phyloP scores from a whole-genome alignment of 345 rosid species.

The Boechera stricta region DNA sequence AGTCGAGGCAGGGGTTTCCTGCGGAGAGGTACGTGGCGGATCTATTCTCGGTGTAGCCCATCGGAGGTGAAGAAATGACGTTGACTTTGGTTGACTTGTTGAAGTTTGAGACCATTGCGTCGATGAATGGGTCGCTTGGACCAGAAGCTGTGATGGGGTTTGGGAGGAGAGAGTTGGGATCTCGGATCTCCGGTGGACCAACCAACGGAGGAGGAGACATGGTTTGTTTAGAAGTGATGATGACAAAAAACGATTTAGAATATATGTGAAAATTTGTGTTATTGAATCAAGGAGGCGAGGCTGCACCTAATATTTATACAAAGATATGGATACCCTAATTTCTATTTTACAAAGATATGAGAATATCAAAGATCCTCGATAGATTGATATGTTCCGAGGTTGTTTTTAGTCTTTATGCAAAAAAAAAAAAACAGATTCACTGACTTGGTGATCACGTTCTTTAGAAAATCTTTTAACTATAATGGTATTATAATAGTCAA shows the following conservation, averaged over 20 bases:
- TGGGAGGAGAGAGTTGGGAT: constrained; percentile 7
- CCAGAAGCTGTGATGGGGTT: constrained; percentile 1
- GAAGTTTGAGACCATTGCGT: constrained; percentile 51
- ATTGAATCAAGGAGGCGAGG: background rate
- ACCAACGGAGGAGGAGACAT: constrained; percentile 50
- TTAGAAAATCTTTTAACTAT: background rate
- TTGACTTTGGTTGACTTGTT: constrained; percentile 20
- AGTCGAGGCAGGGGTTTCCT: constrained; percentile 66
- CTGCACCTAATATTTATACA: background rate
- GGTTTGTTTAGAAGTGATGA: background rate
- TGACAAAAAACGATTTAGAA: background rate
- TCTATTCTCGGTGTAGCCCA: constrained; percentile 55
- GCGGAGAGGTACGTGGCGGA: constrained; percentile 51
- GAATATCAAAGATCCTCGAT: background rate
- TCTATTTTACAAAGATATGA: background rate
- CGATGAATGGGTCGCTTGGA: constrained; percentile 47
- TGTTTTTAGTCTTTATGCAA: background rate
- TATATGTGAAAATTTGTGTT: background rate
- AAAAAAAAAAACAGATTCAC: too few species aligned
- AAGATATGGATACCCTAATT: background rate
- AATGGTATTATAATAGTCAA: background rate
- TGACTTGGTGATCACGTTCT: constrained; percentile 4
- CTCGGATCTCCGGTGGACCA: constrained; percentile 55
- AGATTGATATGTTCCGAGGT: background rate
- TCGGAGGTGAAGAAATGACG: constrained; percentile 26